A percentile compares a stretch with the other conserved stretches of the same genome.
phyloP scores from a whole-genome alignment of 345 rosid species.

The Lepidium africanum region DNA sequence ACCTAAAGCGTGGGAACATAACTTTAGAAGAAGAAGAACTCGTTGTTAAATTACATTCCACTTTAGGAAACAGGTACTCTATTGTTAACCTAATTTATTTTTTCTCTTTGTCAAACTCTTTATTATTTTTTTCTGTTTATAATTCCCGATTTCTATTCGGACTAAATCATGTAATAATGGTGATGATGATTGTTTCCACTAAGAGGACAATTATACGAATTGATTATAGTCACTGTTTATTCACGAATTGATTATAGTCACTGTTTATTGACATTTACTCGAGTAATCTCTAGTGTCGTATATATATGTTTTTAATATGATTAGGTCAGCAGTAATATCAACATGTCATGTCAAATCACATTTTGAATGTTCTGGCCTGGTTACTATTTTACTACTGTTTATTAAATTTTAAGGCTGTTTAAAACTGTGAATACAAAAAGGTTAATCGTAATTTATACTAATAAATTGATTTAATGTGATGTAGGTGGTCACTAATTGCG shows the following conservation, averaged over 20 bases:
- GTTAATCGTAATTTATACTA: neutral
- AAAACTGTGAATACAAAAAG: neutral
- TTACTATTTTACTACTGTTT: neutral
- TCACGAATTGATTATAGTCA: neutral
- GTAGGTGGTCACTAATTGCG: slow-evolving; percentile 78
- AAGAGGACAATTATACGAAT: neutral
- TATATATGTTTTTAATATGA: too few relatives aligned
- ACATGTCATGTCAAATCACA: neutral
- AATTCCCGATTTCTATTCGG: neutral
- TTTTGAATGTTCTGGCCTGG: neutral
- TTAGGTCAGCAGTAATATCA: slow-evolving; percentile 12
- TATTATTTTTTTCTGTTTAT: neutral
- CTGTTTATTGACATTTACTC: neutral
- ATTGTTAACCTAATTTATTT: too few relatives aligned
- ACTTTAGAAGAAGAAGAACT: slow-evolving; percentile 54
- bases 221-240: neutral
- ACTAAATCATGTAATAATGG: neutral
- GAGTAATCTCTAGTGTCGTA: neutral
- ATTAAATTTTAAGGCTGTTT: neutral
- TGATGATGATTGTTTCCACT: neutral
- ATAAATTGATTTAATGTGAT: neutral
- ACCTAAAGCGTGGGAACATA: slow-evolving; percentile 75
- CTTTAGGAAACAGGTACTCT: slow-evolving; percentile 71
- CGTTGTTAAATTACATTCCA: slow-evolving; percentile 54
- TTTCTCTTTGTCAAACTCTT: neutral